Percentiles rank a stretch among this genome's conserved stretches.
Conservation (phyloP, 2,329 filamentous ascomycete genomes). For the Ceratocystis destructans region DNA sequence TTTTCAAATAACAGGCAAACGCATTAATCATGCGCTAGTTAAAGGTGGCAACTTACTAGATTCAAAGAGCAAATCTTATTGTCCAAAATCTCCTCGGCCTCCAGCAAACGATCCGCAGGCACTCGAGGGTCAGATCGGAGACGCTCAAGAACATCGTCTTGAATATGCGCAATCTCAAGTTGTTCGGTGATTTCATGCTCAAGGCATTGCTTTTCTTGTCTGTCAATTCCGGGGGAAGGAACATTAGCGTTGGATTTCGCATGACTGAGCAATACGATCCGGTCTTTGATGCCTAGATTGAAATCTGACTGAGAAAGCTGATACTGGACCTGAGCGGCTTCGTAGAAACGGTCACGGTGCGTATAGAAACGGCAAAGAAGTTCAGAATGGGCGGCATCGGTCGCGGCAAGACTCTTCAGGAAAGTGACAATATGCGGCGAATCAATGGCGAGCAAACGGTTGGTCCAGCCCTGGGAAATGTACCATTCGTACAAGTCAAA, state of each 20-base stretch:
- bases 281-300: slow-evolving; percentile 60
- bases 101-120: slow-evolving; percentile 43
- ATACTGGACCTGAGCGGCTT: slow-evolving; percentile 76
- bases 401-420: slow-evolving; percentile 59
- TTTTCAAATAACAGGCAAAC: not conserved
- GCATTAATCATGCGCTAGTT: not conserved
- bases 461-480: slow-evolving; percentile 66
- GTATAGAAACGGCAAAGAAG: slow-evolving; percentile 88
- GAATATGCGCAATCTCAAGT: slow-evolving; percentile 86
- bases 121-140: slow-evolving; percentile 62
- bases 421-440: slow-evolving; percentile 80
- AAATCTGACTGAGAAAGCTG: slow-evolving; percentile 76
- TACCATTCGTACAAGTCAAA: slow-evolving; percentile 98
- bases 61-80: slow-evolving; percentile 65
- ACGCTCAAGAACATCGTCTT: slow-evolving; percentile 76
- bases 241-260: slow-evolving; percentile 90
- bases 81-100: slow-evolving; percentile 56
- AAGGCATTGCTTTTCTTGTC: slow-evolving; percentile 71
- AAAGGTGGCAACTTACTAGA: slow-evolving; percentile 42
- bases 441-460: slow-evolving; percentile 71
- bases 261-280: slow-evolving; percentile 78
- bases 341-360: slow-evolving; percentile 67
- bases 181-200: slow-evolving; percentile 74
- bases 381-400: slow-evolving; percentile 67
- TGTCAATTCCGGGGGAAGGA: slow-evolving; percentile 58